Base-by-base conservation (phyloP, 192 early-diverging fungal species). In the Coemansia guatemalensis region DNA sequence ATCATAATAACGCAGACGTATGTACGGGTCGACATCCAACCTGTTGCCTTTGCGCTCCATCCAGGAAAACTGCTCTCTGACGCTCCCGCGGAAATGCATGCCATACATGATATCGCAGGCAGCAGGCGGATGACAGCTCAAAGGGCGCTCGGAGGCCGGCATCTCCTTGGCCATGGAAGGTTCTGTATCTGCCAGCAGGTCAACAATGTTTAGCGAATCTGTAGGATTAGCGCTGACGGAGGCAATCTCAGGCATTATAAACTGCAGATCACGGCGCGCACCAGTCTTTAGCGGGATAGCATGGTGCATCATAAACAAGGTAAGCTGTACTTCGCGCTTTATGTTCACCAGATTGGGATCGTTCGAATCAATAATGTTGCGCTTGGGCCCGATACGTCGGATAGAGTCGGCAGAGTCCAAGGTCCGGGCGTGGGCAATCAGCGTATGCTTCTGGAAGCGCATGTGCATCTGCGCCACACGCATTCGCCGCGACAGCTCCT, bases 51-150 rank as follows among this genome's bases (percentile, higher is more conserved):
- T 18, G 27, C 18, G 32, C 18, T 65, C 58, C 39, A 65, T 52
- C 73, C 66, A 68, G 8, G n/a, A n/a, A 25, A 74, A 74, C 53
- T 74, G 73, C 58, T 61, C 62, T 11, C 44, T 24, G 1, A 61
- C 66, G 7, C 62, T 22, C 41, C 73, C 66, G 14, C 33, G 18
- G 29, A 65, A 74, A 29, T 74, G 66, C 24, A 60, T 30, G 5
- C 47, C 23, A 25, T 74, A 74, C 52, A 74, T 65, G 48, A 51
- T 52, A 17, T 35, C 44, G 12, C 48, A 26, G 2, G 73, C 62
- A 9, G 62, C 52, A 2, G 62, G 47, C 17, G 73, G 73, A 27
- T 53, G 49, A 52, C 71, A 74, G 53, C 33, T 7, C 33, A 50
- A 32, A 14, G 25, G n/a, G 12, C 48, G 9, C 5, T 29, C 35